Conservation (phyloP, 257 asterid species). For the Salvia hispanica region DNA sequence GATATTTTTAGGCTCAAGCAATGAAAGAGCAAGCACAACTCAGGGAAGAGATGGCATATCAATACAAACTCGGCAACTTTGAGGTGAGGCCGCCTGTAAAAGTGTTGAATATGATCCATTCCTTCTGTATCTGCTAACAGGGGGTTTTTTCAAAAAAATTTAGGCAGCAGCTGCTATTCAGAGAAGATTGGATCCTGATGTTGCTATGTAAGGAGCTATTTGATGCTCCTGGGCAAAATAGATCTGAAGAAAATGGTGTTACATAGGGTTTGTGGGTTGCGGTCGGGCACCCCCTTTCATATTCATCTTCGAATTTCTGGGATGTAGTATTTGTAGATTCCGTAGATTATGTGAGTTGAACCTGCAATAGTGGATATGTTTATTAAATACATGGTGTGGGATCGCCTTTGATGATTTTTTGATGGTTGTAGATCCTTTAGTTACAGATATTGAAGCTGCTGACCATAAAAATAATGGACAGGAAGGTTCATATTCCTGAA, state of each 20-base stretch:
- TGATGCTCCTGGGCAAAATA: slow-evolving; percentile 9
- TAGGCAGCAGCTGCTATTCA: slow-evolving; percentile 99
- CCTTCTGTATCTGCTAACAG: background rate
- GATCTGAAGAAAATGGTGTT: background rate
- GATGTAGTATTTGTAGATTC: slow-evolving; percentile 21
- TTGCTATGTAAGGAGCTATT: slow-evolving; percentile 49
- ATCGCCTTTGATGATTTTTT: background rate
- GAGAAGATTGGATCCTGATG: slow-evolving; percentile 92
- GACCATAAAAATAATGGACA: background rate
- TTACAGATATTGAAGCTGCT: background rate
- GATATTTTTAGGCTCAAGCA: slow-evolving; percentile 77
- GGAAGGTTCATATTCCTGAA: background rate
- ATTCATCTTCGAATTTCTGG: background rate
- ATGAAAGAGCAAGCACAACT: slow-evolving; percentile 98
- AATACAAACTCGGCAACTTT: slow-evolving; percentile 85
- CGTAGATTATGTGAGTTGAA: background rate
- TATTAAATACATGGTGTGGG: background rate
- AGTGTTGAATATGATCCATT: background rate
- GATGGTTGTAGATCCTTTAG: background rate
- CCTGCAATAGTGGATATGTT: background rate
- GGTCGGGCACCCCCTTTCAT: background rate
- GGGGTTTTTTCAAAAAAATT: background rate
- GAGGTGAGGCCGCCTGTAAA: slow-evolving; percentile 54
- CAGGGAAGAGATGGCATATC: slow-evolving; percentile 97
- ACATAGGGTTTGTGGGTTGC: background rate